Percentiles rank a stretch among this genome's conserved stretches.
Conservation (phyloP, 495 filamentous ascomycete species). For the Lentithecium fluviatile region DNA sequence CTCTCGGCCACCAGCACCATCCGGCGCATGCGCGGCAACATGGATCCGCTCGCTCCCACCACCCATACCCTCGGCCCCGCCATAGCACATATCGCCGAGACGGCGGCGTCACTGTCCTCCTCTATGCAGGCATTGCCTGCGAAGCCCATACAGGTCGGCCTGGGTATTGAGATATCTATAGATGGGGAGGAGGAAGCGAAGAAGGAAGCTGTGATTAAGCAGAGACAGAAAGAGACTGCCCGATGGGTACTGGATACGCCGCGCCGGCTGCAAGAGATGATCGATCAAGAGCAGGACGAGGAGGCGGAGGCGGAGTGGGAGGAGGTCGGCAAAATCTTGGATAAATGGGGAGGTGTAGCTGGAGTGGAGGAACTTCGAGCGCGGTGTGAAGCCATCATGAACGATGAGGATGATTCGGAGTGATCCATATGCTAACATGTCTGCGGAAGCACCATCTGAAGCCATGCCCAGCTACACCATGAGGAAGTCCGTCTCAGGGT, state of each 20-base stretch:
- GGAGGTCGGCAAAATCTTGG: conserved; percentile 36
- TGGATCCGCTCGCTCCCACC: conserved; percentile 70
- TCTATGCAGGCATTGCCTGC: conserved; percentile 39
- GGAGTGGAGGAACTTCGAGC: conserved; percentile 38
- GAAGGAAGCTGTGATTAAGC: conserved; percentile 35
- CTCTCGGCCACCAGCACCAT: conserved; percentile 96
- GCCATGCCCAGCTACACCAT: no score
- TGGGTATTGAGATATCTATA: conserved; percentile 10
- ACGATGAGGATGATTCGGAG: conserved; percentile 20
- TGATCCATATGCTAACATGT: no score
- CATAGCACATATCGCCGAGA: conserved; percentile 77
- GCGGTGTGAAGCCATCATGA: conserved; percentile 31
- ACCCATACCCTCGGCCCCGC: conserved; percentile 72
- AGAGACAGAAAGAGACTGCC: conserved; percentile 64
- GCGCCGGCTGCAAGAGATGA: conserved; percentile 49
- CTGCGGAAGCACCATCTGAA: no score
- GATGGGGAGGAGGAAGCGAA: conserved; percentile 6
- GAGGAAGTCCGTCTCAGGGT: no score
- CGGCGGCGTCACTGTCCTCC: conserved; percentile 62
- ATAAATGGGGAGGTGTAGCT: conserved; percentile 41
- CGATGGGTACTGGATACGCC: conserved; percentile 67
- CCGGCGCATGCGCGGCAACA: conserved; percentile 72
- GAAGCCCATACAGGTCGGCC: not conserved
- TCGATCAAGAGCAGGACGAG: conserved; percentile 62
- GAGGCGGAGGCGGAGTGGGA: conserved; percentile 53